phyloP scores from a whole-genome alignment of 768 basidiomycete species.

The Artomyces pyxidatus region DNA sequence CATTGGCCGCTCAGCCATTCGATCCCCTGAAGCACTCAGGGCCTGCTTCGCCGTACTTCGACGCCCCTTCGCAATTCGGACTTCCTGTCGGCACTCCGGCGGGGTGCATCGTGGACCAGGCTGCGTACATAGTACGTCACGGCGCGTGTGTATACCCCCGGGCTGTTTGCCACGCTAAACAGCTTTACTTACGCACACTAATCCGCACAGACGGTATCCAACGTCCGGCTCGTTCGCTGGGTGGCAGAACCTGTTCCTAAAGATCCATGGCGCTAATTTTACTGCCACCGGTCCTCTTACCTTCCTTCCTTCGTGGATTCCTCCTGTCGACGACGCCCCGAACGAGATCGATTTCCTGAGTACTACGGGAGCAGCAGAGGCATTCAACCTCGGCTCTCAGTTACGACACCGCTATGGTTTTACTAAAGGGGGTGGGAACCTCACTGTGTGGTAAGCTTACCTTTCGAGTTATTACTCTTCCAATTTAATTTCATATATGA shows the following conservation, averaged over 20 bases:
- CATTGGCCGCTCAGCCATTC: too few species aligned
- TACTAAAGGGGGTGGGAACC: slow-evolving; percentile 31
- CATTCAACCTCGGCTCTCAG: slow-evolving; percentile 32
- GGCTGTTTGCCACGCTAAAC: background rate
- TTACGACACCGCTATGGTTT: slow-evolving; percentile 32
- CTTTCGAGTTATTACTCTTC: background rate
- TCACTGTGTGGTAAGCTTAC: slow-evolving; percentile 32
- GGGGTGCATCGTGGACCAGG: slow-evolving; percentile 35
- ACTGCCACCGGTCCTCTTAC: slow-evolving; percentile 30
- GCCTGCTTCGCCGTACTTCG: slow-evolving; percentile 34
- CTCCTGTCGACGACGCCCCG: slow-evolving; percentile 31
- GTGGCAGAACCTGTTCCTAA: slow-evolving; percentile 30
- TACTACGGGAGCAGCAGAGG: slow-evolving; percentile 31
- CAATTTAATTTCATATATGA: background rate
- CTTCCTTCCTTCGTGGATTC: slow-evolving; percentile 34
- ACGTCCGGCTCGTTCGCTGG: slow-evolving; percentile 33
- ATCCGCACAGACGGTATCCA: slow-evolving; percentile 27
- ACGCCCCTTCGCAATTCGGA: slow-evolving; percentile 31
- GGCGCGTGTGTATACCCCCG: slow-evolving; percentile 25
- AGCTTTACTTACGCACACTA: background rate
- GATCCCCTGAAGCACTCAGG: slow-evolving; percentile 37
- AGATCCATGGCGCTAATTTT: slow-evolving; percentile 34
- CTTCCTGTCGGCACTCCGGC: slow-evolving; percentile 26
- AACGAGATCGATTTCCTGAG: slow-evolving; percentile 34
- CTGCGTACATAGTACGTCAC: slow-evolving; percentile 36